Evolutionary conservation across 2,329 filamentous ascomycete genomes (phyloP).

Genomic region (Coniochaeta hoffmannii): DNA sequence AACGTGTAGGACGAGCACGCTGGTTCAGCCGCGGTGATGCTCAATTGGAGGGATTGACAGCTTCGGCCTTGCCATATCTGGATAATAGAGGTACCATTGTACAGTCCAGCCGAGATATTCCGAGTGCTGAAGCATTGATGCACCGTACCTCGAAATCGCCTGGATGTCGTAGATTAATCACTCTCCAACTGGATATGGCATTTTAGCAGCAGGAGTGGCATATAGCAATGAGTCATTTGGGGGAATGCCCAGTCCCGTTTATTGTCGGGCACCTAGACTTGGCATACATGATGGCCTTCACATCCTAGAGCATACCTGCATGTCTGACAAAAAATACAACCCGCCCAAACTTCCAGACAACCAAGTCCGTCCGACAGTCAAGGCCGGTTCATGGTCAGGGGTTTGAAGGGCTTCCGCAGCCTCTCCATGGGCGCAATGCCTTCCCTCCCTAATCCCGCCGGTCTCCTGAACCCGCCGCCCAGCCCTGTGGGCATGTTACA

Average conservation of each 20-base stretch:
- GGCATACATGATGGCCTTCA: too few species aligned
- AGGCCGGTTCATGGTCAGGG: slow-evolving; percentile 41
- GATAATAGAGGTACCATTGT: not conserved
- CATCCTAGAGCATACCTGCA: not conserved
- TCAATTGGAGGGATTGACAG: too few species aligned
- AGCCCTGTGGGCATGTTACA: slow-evolving; percentile 28
- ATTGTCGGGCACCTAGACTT: too few species aligned
- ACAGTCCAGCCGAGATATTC: not conserved
- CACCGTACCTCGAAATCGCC: too few species aligned
- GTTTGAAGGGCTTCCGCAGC: slow-evolving; percentile 49
- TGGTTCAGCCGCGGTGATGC: too few species aligned
- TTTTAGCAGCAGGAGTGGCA: too few species aligned
- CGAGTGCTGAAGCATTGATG: not conserved
- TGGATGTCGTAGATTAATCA: too few species aligned
- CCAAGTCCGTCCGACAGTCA: not conserved
- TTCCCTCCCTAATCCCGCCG: slow-evolving; percentile 31
- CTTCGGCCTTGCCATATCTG: not conserved
- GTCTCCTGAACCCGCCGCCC: slow-evolving; percentile 31
- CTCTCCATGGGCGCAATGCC: slow-evolving; percentile 41
- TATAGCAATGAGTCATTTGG: too few species aligned
- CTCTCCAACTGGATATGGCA: too few species aligned
- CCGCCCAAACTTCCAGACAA: not conserved
- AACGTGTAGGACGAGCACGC: too few species aligned
- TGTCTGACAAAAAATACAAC: not conserved
- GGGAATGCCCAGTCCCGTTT: too few species aligned